Base-by-base conservation (phyloP, 2,329 filamentous ascomycete species). In the Zymoseptoria pseudotritici region DNA sequence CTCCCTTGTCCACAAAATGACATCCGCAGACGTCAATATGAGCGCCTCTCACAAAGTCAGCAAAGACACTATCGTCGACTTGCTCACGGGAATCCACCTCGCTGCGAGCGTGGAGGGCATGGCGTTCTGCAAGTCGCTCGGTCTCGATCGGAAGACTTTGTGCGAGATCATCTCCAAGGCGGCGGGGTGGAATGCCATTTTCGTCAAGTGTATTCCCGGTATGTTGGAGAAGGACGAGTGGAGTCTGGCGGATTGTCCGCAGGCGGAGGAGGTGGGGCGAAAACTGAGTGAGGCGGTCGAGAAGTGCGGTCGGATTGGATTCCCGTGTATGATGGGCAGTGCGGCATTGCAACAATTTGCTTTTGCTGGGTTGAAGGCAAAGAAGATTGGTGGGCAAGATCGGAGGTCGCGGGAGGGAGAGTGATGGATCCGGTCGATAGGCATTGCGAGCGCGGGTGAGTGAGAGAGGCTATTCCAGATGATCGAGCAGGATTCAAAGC, bases 101-200 rank as follows among this genome's bases (percentile, higher is more conserved):
- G 76, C 77, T 9, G 77, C 78, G 0, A 76, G 77, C 0, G 76
- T 79, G 0, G 79, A 81, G 62, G 78, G 76, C 9, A 74, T 81
- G 65, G 71, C 75, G 0, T 80, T 80, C 65, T 79, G 78, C 54
- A 74, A 75, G 11, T 67, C 75, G 54, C 73, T 81, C 4, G 74
- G 75, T 0, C 74, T 79, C 19, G 77, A 80, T 62, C 69, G 79
- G 36, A 67, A 71, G 57, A 72, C 76, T 59, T 79, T 80, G 71
- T 77, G 75, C 64, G 74, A 74, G 10, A 75, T 80, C 54, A 78
- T 80, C 52, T 72, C 71, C 53, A 76, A 79, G 60, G 79, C 79
- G 2, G 79, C 79, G 0, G 79, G 79, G 2, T 75, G 74, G 57
- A 79, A 75, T 60, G 73, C 69, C 19, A 74, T 78, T 64, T 80